phyloP scores from a whole-genome alignment of 2,329 filamentous ascomycete genomes.

The Chaetothyriales sp. region DNA sequence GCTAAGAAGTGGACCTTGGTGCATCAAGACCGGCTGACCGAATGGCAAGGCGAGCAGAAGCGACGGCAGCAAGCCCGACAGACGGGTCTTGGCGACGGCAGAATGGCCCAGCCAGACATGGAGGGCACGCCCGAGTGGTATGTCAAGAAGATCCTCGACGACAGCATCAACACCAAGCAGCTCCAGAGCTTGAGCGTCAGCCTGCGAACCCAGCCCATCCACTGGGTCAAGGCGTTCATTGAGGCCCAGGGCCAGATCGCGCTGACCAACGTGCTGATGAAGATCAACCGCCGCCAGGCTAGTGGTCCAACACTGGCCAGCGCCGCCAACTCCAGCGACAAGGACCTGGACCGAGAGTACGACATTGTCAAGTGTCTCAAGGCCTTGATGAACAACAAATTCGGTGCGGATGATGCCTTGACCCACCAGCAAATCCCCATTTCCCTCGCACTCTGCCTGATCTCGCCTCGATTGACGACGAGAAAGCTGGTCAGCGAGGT shows the following conservation, averaged over 20 bases:
- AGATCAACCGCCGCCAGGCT: conserved; percentile 79
- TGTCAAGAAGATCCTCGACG: conserved; percentile 91
- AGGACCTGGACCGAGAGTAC: conserved; percentile 80
- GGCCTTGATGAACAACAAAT: conserved; percentile 98
- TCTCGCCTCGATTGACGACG: conserved; percentile 78
- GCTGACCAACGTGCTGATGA: conserved; percentile 80
- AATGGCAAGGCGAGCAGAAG: conserved; percentile 90
- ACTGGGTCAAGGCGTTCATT: conserved; percentile 92
- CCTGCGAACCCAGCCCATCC: conserved; percentile 87
- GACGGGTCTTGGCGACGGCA: conserved; percentile 52
- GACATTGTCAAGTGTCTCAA: conserved; percentile 97
- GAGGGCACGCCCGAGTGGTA: conserved; percentile 98
- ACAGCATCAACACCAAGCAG: conserved; percentile 80
- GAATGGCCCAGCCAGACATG: conserved; percentile 64
- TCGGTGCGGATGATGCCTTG: conserved; percentile 89
- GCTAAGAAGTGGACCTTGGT: conserved; percentile 96
- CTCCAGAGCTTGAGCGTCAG: conserved; percentile 89
- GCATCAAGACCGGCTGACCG: conserved; percentile 83
- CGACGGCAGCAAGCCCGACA: conserved; percentile 59
- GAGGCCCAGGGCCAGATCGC: conserved; percentile 96
- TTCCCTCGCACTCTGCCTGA: conserved; percentile 71
- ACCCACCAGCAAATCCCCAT: conserved; percentile 80
- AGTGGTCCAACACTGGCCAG: conserved; percentile 55
- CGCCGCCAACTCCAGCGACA: conserved; percentile 48
- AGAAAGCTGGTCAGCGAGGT: conserved; percentile 93